phyloP scores from a whole-genome alignment of 2,329 filamentous ascomycete genomes.

The Rhynchosporium secalis region DNA sequence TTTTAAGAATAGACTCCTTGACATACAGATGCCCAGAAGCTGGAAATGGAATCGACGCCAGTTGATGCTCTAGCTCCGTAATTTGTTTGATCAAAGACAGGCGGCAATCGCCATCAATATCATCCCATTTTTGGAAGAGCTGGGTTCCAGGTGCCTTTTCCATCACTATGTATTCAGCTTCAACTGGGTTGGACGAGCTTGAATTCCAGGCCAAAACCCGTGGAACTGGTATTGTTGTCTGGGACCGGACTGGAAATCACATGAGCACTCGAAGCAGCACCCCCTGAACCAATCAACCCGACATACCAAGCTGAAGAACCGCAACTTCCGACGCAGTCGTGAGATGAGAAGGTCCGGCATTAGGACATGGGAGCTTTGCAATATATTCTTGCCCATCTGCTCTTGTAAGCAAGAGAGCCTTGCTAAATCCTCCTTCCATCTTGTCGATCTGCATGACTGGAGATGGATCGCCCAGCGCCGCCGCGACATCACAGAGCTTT shows the following conservation, averaged over 20 bases:
- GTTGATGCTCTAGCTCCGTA: conserved; percentile 9
- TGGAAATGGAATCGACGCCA: conserved; percentile 1
- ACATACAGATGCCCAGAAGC: conserved; percentile 4
- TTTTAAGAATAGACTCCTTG: conserved; percentile 3
- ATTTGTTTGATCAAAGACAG: conserved; percentile 8
- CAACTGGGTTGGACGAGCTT: neutral
- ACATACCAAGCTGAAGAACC: conserved; percentile 10
- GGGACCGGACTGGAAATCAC: conserved; percentile 8
- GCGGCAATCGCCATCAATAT: conserved; percentile 1
- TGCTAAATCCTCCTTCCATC: conserved; percentile 8
- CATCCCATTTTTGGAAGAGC: conserved; percentile 7
- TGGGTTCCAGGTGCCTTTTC: conserved; percentile 6
- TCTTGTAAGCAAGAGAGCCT: conserved; percentile 1
- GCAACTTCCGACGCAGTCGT: conserved; percentile 3
- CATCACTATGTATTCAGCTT: conserved; percentile 10
- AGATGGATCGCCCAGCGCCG: conserved; percentile 2
- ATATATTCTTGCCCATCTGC: conserved; percentile 1
- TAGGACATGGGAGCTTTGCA: conserved; percentile 4
- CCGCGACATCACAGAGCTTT: conserved; percentile 5
- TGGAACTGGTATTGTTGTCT: conserved; percentile 2
- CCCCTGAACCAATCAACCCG: neutral
- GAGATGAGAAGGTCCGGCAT: conserved; percentile 7
- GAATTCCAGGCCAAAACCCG: conserved; percentile 4
- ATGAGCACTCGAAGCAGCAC: neutral
- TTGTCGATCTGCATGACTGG: conserved; percentile 7